Conservation (phyloP, 2,329 filamentous ascomycete genomes). For the Sporothrix schenckii region DNA sequence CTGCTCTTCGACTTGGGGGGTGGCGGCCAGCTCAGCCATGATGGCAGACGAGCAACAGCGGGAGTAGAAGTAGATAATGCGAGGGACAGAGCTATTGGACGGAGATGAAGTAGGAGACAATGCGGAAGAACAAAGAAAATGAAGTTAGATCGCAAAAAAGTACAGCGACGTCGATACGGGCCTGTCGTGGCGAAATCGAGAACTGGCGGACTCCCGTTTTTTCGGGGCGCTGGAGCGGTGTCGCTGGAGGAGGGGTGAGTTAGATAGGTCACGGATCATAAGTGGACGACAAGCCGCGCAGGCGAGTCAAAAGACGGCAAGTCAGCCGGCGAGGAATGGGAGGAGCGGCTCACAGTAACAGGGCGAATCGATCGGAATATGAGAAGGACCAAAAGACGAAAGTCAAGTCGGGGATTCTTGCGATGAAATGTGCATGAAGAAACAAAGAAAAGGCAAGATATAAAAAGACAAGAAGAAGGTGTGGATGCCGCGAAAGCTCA, state of each 20-base stretch:
- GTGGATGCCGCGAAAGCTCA: slow-evolving; percentile 1
- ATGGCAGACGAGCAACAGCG: slow-evolving; percentile 12
- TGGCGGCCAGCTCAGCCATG: slow-evolving; percentile 40
- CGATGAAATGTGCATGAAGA: not conserved
- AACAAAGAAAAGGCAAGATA: not conserved
- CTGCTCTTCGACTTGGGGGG: slow-evolving; percentile 51
- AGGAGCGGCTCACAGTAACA: not conserved
- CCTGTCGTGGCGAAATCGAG: slow-evolving; percentile 7
- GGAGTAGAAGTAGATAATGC: not conserved
- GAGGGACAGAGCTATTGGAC: not conserved
- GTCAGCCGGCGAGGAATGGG: not conserved
- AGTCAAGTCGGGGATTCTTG: not conserved
- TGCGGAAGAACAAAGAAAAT: not conserved
- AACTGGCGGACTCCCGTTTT: not conserved
- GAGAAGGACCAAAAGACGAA: slow-evolving; percentile 4
- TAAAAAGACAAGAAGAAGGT: not conserved
- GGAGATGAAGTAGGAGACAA: not conserved
- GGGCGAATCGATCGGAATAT: not conserved
- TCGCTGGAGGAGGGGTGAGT: slow-evolving; percentile 23
- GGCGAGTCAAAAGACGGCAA: slow-evolving; percentile 1
- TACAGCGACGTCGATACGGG: slow-evolving; percentile 6
- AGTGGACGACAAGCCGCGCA: not conserved
- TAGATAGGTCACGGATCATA: slow-evolving; percentile 16
- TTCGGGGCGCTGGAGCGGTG: slow-evolving; percentile 20
- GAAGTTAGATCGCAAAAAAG: not conserved